phyloP scores from a whole-genome alignment of 495 filamentous ascomycete species.

The Aspergillus bertholletiae region DNA sequence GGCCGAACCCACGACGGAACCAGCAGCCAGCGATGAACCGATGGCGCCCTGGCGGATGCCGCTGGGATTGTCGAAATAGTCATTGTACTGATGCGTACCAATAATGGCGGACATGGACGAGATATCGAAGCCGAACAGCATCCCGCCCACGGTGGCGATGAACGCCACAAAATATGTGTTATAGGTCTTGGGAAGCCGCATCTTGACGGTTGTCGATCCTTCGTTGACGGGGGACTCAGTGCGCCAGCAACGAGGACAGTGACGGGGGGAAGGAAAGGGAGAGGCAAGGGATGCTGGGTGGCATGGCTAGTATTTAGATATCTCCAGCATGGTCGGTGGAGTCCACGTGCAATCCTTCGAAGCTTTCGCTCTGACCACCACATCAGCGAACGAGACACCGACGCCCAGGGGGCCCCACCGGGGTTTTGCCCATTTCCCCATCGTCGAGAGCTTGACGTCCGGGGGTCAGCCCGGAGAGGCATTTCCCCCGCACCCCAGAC shows the following conservation, averaged over 20 bases:
- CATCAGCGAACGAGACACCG: neutral
- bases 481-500: neutral
- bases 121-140: slow-evolving; percentile 65
- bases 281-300: neutral
- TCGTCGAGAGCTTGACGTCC: neutral
- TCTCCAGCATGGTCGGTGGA: neutral
- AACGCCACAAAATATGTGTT: slow-evolving; percentile 62
- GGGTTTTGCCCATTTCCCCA: slow-evolving; percentile 6
- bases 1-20: slow-evolving; percentile 55
- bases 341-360: neutral
- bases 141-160: slow-evolving; percentile 58
- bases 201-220: slow-evolving; percentile 10
- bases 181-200: slow-evolving; percentile 47
- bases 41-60: slow-evolving; percentile 56
- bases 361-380: neutral
- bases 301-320: neutral
- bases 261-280: neutral
- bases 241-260: neutral
- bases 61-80: slow-evolving; percentile 58
- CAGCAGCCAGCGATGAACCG: slow-evolving; percentile 57
- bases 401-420: neutral
- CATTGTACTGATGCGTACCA: slow-evolving; percentile 58
- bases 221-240: no score
- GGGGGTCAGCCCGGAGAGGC: neutral
- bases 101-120: slow-evolving; percentile 65